Percentiles rank a stretch among this genome's conserved stretches.
Evolutionary conservation across 2,329 filamentous ascomycete genomes (phyloP).

Genomic region (Fusarium devonianum): DNA sequence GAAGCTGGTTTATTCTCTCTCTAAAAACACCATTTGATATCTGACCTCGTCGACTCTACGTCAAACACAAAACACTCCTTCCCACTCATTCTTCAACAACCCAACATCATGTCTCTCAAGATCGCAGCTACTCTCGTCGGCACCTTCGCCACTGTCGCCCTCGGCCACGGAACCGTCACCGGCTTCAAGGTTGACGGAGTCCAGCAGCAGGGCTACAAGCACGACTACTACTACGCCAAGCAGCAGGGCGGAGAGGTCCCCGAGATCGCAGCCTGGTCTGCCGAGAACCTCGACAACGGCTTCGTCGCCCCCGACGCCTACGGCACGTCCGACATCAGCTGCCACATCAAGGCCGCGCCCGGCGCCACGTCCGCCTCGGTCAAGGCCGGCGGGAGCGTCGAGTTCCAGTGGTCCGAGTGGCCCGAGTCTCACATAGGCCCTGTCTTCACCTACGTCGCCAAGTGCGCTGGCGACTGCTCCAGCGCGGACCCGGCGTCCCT

Average conservation of each 20-base stretch:
- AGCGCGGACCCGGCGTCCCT: slow-evolving; percentile 60
- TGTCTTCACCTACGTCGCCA: slow-evolving; percentile 69
- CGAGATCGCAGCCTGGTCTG: slow-evolving; percentile 49
- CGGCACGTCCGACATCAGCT: slow-evolving; percentile 53
- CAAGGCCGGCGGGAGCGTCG: slow-evolving; percentile 52
- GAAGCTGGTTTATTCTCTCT: slow-evolving; percentile 39
- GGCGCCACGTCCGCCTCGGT: slow-evolving; percentile 46
- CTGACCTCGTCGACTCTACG: too few species aligned
- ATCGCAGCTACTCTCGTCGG: slow-evolving; percentile 26
- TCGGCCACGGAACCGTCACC: slow-evolving; percentile 38
- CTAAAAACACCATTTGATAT: neutral
- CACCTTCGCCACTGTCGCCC: slow-evolving; percentile 33
- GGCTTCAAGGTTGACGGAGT: slow-evolving; percentile 36
- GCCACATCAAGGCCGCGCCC: slow-evolving; percentile 52
- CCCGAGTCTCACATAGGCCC: slow-evolving; percentile 58
- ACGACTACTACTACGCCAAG: slow-evolving; percentile 37
- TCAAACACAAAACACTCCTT: slow-evolving; percentile 1
- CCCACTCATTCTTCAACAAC: neutral
- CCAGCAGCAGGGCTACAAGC: slow-evolving; percentile 26
- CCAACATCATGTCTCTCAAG: slow-evolving; percentile 37
- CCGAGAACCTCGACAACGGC: slow-evolving; percentile 57
- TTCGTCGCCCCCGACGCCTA: slow-evolving; percentile 55
- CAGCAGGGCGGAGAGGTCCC: slow-evolving; percentile 27
- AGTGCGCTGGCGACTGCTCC: slow-evolving; percentile 62
- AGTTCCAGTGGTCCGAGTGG: slow-evolving; percentile 53